These are phyloP conservation scores for Rhodamnia argentea DNA, from an alignment of 345 rosid species.

Conservation along the genomic window DNA sequence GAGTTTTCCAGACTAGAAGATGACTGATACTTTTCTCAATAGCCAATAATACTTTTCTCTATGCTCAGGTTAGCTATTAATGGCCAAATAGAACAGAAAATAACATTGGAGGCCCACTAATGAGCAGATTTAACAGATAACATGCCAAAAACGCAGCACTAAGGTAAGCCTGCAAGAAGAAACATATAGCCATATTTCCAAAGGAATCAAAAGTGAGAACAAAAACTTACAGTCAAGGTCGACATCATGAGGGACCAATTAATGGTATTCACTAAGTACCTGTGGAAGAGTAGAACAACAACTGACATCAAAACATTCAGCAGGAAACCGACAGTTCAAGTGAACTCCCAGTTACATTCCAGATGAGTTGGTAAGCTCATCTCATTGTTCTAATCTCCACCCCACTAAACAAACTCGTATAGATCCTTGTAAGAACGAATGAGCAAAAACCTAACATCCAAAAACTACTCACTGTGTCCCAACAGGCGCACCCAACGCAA, in stretches of 20 bases:
- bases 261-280: conserved; percentile 49
- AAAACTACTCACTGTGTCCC: conserved; percentile 50
- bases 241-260: conserved; percentile 82
- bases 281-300: conserved; percentile 14
- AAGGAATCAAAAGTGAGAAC: neutral
- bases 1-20: neutral
- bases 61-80: neutral
- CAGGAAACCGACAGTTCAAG: neutral
- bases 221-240: conserved; percentile 50
- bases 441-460: neutral
- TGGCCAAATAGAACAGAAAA: neutral
- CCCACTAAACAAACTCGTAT: neutral
- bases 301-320: conserved; percentile 1
- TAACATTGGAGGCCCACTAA: neutral
- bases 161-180: neutral
- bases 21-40: neutral
- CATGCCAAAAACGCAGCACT: neutral
- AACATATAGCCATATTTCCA: neutral
- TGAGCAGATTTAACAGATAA: neutral
- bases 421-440: conserved; percentile 1
- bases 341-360: neutral
- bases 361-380: neutral
- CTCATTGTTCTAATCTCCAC: neutral
- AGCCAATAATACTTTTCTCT: neutral
- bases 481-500: conserved; percentile 79